These are phyloP conservation scores for Alopecurus myosuroides DNA, from an alignment of 176 grass and related monocot species.

Conservation along the genomic window DNA sequence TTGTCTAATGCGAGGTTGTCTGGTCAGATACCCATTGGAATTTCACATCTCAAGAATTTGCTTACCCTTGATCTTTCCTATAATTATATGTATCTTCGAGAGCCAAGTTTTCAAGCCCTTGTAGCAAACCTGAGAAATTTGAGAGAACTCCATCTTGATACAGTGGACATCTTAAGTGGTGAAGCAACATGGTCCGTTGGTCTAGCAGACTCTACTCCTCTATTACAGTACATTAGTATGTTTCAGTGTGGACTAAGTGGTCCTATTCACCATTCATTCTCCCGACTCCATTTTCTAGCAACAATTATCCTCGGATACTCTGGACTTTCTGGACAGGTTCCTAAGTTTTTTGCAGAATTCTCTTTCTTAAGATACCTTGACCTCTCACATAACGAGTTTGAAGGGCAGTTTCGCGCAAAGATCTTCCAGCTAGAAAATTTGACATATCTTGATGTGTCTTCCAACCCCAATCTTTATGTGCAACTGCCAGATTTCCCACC, in stretches of 20 bases:
- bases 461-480: too few species aligned
- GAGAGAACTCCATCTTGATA: slow-evolving; percentile 12
- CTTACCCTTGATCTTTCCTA: background rate
- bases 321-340: background rate
- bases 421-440: too few species aligned
- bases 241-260: background rate
- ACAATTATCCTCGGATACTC: background rate
- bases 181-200: slow-evolving; percentile 4
- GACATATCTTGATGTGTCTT: too few species aligned
- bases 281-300: background rate
- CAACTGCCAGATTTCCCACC: too few species aligned
- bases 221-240: slow-evolving; percentile 14
- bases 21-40: background rate
- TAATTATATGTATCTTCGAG: background rate
- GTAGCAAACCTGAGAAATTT: slow-evolving; percentile 28
- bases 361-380: background rate
- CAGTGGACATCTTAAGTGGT: background rate
- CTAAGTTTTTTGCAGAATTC: background rate
- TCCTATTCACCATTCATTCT: slow-evolving; percentile 1
- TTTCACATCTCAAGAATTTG: background rate
- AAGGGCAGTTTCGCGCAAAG: too few species aligned
- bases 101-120: background rate
- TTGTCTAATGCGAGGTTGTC: rapidly evolving
- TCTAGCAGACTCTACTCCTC: slow-evolving; percentile 5
- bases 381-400: too few species aligned